Base-by-base conservation (phyloP, 202 grass and related monocot species). In the Elaeis oleifera region DNA sequence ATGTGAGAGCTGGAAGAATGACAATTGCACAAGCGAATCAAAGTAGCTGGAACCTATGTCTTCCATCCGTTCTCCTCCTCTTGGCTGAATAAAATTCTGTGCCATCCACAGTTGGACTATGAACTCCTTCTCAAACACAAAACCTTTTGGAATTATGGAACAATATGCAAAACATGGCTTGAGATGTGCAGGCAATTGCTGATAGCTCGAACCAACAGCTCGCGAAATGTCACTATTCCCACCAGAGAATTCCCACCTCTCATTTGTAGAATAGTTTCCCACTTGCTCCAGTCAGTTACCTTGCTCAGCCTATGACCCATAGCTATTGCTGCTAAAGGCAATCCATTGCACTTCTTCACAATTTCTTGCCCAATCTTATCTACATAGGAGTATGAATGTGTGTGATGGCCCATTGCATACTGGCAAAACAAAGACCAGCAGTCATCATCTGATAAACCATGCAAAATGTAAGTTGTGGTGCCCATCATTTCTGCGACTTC, bases 121-220 rank as follows among this genome's bases (percentile, higher is more conserved):
- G 74, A 76, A 78, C 58, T 89, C 74, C 31, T 78, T 55, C 16
- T 76, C 70, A 65, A 89, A 81, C 26, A 13, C 51, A 0, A 49
- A 48, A 5, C 68, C 60, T 22, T 26, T 69, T 11, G 85, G 74
- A 28, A 89, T 22, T 57, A 89, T 61, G 6, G 78, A 78, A 18
- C 54, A 54, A 27, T 89, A 84, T 1, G 71, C 78, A 32, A 89
- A 81, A 56, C 74, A 81, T 16, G 78, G 70, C 48, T 89, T 84
- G 5, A 84, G 57, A 68, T 79, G 1, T 7, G 57, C 44, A 3
- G 72, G 61, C 54, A 89, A 52, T 9, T 63, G 48, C 28, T 13
- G 53, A 55, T 84, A 89, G 44, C 18, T 69, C 18, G 66, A 60
- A 59, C 49, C 62, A 21, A 72, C 60, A 28, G 85, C 54, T 22